A percentile compares a stretch with the other conserved stretches of the same genome.
Conservation (phyloP, 257 asterid species). For the Hygrophila difformis region DNA sequence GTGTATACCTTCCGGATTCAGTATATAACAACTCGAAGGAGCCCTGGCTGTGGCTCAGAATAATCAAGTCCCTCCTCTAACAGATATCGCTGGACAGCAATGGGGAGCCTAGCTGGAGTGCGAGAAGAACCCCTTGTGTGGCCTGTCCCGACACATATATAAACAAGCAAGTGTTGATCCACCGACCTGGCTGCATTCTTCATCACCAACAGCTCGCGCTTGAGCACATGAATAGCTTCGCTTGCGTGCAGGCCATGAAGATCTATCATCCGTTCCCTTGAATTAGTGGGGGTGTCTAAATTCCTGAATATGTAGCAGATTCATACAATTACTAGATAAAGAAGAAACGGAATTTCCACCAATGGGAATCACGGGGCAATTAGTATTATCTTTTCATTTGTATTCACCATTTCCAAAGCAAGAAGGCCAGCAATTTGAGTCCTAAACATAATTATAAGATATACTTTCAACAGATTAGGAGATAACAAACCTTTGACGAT, state of each 20-base stretch:
- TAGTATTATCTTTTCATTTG: no score
- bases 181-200: conserved; percentile 75
- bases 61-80: conserved; percentile 83
- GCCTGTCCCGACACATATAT: conserved; percentile 94
- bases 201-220: conserved; percentile 72
- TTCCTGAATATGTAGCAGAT: conserved; percentile 45
- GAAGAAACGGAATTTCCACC: neutral
- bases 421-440: neutral
- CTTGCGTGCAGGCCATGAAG: conserved; percentile 91
- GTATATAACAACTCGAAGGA: conserved; percentile 61
- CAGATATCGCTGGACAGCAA: conserved; percentile 84
- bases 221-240: conserved; percentile 91
- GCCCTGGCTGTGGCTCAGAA: conserved; percentile 94
- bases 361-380: neutral
- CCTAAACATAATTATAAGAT: neutral
- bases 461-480: neutral
- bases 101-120: conserved; percentile 83
- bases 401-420: no score
- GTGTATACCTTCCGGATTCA: conserved; percentile 36
- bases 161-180: conserved; percentile 69
- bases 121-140: conserved; percentile 85
- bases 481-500: conserved; percentile 65
- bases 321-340: neutral
- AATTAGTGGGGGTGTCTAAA: conserved; percentile 46
- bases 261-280: conserved; percentile 84